Evolutionary conservation across 441 rosid species (phyloP), one percentile per base, ranked within the genome.

Genomic region (Populus tomentosa): DNA sequence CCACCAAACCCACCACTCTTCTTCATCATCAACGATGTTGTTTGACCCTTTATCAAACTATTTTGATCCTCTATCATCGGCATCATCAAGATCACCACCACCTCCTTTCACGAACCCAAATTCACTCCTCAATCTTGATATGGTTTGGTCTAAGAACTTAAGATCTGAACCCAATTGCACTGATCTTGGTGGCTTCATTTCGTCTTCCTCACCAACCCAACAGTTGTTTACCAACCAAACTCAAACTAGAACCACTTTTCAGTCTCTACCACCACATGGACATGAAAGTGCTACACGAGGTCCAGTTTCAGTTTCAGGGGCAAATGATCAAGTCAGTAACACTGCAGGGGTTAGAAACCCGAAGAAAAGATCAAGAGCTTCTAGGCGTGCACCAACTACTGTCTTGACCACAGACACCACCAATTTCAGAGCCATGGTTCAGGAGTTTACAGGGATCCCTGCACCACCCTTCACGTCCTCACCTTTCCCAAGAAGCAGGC

Each of bases 351-450:
- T 26, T 2, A 84, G 87, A 78, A 94, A 90, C 82, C 90, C 97
- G 33, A 91, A 88, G 83, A 94, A 94, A 83, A 82, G 98, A 75
- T 85, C 98, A 0, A 89, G 97, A 80, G 94, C 97, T 28, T 91
- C 98, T 5, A 86, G 98, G 78, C 84, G 94, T 42, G 98, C 97
- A 16, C 96, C 96, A 0, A 94, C 98, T 33, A 92, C 98, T 0
- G 88, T 94, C 68, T 87, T 94, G 46, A 90, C 94, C 40, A 94
- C 98, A 40, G 94, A 92, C 85, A 91, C 97, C 16, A 83, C 91
- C 5, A 94, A 94, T 82, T 94, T 94, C 82, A 80, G 97, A 80
- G 89, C 94, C 75, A 94, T 92, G 92, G 98, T 94, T 77, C 98
- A 94, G 78, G 98, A 94, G 69, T 94, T 94, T 77, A 94, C 98